phyloP scores from a whole-genome alignment of 176 grass and related monocot species.

The Musa schizocarpa region DNA sequence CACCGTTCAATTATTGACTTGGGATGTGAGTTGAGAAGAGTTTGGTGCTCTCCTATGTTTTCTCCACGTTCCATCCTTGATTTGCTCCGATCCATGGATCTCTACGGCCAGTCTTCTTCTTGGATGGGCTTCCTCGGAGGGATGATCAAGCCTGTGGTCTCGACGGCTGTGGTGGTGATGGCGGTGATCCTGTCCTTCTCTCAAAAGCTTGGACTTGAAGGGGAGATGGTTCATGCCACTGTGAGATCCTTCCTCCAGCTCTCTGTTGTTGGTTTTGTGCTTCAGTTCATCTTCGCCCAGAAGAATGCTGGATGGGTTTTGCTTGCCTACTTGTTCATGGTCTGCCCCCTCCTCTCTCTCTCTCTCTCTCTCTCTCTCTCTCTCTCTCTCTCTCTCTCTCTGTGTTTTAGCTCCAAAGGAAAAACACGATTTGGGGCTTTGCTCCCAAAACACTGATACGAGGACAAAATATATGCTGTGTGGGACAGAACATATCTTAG shows the following conservation, averaged over 20 bases:
- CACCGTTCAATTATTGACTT: too few relatives aligned
- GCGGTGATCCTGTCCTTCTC: neutral
- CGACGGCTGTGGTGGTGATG: constrained; percentile 3
- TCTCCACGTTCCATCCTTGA: neutral
- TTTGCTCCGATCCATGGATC: neutral
- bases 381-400: too few relatives aligned
- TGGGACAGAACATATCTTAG: neutral
- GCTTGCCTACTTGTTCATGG: constrained; percentile 15
- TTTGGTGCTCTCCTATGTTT: too few relatives aligned
- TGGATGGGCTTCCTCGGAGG: neutral
- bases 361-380: neutral
- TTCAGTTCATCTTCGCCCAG: constrained; percentile 13
- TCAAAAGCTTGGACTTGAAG: neutral
- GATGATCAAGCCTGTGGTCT: constrained; percentile 6
- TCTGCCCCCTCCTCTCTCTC: neutral
- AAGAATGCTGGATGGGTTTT: neutral
- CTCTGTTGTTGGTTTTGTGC: constrained; percentile 5
- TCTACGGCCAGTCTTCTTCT: neutral
- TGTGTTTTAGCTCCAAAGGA: too few relatives aligned
- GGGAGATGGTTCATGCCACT: constrained; percentile 2
- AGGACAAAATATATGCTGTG: neutral
- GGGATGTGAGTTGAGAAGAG: too few relatives aligned
- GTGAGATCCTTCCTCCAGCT: constrained; percentile 8
- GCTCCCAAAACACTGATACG: neutral
- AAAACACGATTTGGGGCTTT: too few relatives aligned